Conservation (phyloP, 192 early-diverging fungal species). For the Podochytrium sp. region DNA sequence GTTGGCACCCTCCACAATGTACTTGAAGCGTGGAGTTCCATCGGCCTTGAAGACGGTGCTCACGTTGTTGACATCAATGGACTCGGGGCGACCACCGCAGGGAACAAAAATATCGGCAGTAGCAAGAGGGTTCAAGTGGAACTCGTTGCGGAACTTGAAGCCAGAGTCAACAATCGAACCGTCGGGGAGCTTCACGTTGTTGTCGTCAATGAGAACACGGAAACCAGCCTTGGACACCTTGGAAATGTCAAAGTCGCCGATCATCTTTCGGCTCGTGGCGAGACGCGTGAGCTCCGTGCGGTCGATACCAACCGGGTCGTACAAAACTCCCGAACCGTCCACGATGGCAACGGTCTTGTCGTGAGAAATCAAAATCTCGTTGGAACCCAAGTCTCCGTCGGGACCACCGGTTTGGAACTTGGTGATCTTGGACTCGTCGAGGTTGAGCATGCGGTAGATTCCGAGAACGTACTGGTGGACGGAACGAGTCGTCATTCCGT, state of each 20-base stretch:
- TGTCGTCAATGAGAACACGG: conserved; percentile 91
- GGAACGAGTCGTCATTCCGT: conserved; percentile 98
- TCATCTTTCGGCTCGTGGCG: conserved; percentile 82
- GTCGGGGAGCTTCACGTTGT: conserved; percentile 83
- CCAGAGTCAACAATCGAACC: conserved; percentile 86
- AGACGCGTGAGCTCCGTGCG: conserved; percentile 84
- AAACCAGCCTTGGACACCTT: conserved; percentile 86
- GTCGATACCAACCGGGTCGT: conserved; percentile 90
- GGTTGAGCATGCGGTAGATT: conserved; percentile 70
- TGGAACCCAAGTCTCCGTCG: conserved; percentile 97
- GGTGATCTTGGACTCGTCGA: conserved; percentile 78
- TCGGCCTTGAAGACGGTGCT: conserved; percentile 74
- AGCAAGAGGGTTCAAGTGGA: conserved; percentile 86
- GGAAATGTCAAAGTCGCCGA: conserved; percentile 81
- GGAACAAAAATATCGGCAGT: conserved; percentile 91
- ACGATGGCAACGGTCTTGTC: conserved; percentile 95
- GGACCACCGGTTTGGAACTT: conserved; percentile 98
- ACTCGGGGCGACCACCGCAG: conserved; percentile 97
- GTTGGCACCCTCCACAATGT: conserved; percentile 99
- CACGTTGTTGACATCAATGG: conserved; percentile 92
- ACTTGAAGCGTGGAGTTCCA: conserved; percentile 92
- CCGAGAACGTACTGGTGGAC: conserved; percentile 99
- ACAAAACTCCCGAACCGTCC: conserved; percentile 94
- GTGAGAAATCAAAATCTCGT: conserved; percentile 97
- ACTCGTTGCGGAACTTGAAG: conserved; percentile 94